Evolutionary conservation across 805 yeast genomes (phyloP).

Genomic region (Blastobotrys parvus): DNA sequence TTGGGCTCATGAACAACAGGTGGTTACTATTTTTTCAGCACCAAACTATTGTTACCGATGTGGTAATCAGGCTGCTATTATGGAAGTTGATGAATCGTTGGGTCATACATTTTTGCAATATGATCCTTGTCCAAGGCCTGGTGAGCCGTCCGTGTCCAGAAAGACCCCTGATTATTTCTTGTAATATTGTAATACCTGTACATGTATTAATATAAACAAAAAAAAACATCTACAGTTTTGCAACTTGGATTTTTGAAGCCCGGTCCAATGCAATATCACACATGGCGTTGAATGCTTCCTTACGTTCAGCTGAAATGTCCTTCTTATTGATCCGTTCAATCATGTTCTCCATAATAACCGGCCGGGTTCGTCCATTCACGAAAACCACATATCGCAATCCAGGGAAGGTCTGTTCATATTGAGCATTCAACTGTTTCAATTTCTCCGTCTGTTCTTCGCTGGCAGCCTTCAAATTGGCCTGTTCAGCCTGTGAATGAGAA

Average conservation of each 20-base stretch:
- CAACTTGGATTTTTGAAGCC: constrained; percentile 26
- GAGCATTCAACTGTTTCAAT: constrained; percentile 45
- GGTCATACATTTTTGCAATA: constrained; percentile 79
- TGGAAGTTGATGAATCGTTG: constrained; percentile 95
- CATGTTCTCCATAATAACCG: constrained; percentile 59
- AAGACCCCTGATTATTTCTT: constrained; percentile 96
- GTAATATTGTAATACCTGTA: constrained; percentile 12
- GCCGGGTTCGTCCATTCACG: constrained; percentile 73
- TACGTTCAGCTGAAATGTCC: constrained; percentile 48
- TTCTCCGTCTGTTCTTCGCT: constrained; percentile 41
- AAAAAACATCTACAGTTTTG: background rate
- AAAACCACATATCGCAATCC: constrained; percentile 81
- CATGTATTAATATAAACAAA: background rate
- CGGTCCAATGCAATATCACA: constrained; percentile 85
- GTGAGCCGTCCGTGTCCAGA: constrained; percentile 95
- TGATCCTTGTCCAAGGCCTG: constrained; percentile 94
- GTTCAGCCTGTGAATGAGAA: constrained; percentile 62
- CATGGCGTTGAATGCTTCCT: constrained; percentile 76
- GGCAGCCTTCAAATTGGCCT: constrained; percentile 47
- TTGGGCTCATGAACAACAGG: constrained; percentile 91
- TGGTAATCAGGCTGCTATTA: constrained; percentile 96
- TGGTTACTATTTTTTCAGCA: constrained; percentile 89
- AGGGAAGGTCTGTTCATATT: constrained; percentile 56
- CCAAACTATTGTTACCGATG: constrained; percentile 97
- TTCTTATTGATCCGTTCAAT: constrained; percentile 44